Evolutionary conservation across 1,284 basidiomycete species (phyloP).

Genomic region (Puccinia novopanici): DNA sequence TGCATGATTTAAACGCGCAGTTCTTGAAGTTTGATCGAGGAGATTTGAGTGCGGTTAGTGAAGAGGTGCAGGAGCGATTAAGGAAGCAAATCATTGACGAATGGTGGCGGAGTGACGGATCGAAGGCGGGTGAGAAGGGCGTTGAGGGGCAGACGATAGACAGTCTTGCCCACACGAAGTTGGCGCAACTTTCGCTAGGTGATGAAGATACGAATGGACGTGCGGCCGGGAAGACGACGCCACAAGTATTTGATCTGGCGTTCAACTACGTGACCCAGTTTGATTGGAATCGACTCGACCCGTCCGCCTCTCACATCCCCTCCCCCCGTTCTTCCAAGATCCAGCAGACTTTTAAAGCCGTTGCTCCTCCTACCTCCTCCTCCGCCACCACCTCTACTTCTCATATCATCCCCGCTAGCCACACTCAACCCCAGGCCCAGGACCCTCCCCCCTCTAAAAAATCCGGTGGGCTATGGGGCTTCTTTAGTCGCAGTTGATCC

Average conservation of each 20-base stretch:
- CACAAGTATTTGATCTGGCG: slow-evolving; percentile 29
- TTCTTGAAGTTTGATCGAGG: slow-evolving; percentile 22
- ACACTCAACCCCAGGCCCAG: not conserved
- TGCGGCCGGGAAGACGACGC: no score
- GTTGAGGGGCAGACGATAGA: not conserved
- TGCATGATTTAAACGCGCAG: not conserved
- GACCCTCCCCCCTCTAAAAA: slow-evolving; percentile 1
- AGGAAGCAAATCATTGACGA: not conserved
- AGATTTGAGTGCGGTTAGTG: not conserved
- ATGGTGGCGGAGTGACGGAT: slow-evolving; percentile 4
- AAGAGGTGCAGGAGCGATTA: not conserved
- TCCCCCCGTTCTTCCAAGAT: not conserved
- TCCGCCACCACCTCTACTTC: not conserved
- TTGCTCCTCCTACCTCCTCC: not conserved
- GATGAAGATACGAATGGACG: not conserved
- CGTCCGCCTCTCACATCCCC: not conserved
- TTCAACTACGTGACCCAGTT: slow-evolving; percentile 38
- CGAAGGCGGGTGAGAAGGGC: not conserved
- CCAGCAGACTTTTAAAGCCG: not conserved
- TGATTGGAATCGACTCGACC: not conserved
- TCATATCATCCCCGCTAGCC: not conserved
- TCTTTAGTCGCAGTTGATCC: slow-evolving; percentile 12
- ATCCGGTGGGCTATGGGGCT: slow-evolving; percentile 24
- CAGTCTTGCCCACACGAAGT: not conserved
- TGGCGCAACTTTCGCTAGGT: not conserved